Evolutionary conservation across 352 stramenopile genomes (phyloP), one percentile per base, ranked within the genome.

Genomic region (Pythium monospermum): DNA sequence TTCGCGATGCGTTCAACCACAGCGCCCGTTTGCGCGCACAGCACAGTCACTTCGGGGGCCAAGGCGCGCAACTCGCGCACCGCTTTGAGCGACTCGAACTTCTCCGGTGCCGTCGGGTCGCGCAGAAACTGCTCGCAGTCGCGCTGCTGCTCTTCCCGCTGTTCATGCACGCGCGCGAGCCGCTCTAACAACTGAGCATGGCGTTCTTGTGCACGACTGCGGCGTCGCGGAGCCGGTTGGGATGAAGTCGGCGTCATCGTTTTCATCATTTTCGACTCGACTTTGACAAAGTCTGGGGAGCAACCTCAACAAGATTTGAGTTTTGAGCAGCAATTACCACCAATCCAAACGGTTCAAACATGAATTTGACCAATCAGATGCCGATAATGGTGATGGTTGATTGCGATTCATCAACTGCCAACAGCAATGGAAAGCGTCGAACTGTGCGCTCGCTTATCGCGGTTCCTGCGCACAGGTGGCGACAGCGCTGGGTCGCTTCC

Each of bases 1-100:
- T 92, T 92, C 12, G 75, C 80, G 37, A 95, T 81, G 38, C 80
- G 78, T 63, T 91, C 79, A 12, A 89, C 84, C 36, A 94, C 82
- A 22, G 82, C 77, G 23, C 78, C 76, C 10, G 84, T 94, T 56
- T 90, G 80, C 22, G 69, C 75, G 38, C 82, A 73, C 13, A 94
- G 72, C 42, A 84, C 68, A 2, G 72, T 81, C 28, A 89, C 80
- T 6, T 87, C 75, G 33, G 82, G 79, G 11, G 76, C 68, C n/a
- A 85, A 53, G 45, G 68, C 63, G 26, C 76, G 64, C 37, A 92
- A 60, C 8, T 81, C 75, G 18, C 66, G 68, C 55, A 89, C 36
- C 26, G 73, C 62, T 8, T 61, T 53, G 48, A 80, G 61, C n/a
- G 68, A 72, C 35, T 68, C 66, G 27, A 57, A 47, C 59, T 90